phyloP scores from a whole-genome alignment of 2,329 filamentous ascomycete species.

The Macrophomina phaseolina region DNA sequence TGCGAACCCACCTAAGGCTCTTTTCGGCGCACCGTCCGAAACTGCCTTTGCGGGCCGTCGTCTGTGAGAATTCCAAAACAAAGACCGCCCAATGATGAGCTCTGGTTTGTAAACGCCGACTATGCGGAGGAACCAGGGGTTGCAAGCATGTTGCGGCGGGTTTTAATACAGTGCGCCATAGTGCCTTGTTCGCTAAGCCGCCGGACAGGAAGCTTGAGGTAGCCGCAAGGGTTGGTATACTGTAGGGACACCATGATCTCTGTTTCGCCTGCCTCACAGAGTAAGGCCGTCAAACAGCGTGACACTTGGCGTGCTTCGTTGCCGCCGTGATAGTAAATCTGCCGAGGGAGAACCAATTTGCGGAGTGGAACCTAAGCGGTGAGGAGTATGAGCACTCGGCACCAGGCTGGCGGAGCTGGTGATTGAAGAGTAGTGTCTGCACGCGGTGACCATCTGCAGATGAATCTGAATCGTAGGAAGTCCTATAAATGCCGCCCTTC shows the following conservation, averaged over 20 bases:
- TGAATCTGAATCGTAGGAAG: no score
- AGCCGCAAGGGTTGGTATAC: slow-evolving; percentile 11
- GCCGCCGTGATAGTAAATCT: slow-evolving; percentile 3
- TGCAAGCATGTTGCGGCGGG: slow-evolving; percentile 1
- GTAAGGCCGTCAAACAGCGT: not conserved
- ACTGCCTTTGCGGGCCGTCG: not conserved
- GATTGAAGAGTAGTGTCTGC: not conserved
- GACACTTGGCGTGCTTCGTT: slow-evolving; percentile 18
- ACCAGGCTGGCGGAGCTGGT: not conserved
- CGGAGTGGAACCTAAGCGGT: not conserved
- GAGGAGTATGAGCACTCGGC: not conserved
- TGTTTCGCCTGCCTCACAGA: slow-evolving; percentile 16
- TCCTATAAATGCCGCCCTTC: not conserved
- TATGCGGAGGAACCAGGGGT: not conserved
- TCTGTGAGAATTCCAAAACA: not conserved
- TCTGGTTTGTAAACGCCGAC: not conserved
- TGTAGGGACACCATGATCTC: slow-evolving; percentile 1
- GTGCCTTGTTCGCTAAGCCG: slow-evolving; percentile 18
- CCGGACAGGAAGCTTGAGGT: slow-evolving; percentile 18
- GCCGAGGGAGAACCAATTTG: not conserved
- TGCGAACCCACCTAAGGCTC: not conserved
- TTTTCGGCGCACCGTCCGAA: slow-evolving; percentile 2
- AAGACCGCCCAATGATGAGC: not conserved
- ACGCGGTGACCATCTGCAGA: not conserved
- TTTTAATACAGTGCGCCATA: not conserved